These are phyloP conservation scores for Hippophae gyantsensis DNA, from an alignment of 306 rosid species.

Conservation along the genomic window DNA sequence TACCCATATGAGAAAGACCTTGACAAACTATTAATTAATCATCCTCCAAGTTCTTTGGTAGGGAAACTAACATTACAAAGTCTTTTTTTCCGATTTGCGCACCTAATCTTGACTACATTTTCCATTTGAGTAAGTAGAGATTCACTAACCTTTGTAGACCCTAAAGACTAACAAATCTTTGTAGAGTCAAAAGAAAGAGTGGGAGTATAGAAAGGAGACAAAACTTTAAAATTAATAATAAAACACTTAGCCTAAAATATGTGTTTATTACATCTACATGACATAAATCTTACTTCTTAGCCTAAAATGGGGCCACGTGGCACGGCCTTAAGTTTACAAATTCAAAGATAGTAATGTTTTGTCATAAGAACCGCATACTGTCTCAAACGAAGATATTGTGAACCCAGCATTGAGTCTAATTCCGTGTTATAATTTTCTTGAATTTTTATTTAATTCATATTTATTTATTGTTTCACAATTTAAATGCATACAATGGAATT, in stretches of 20 bases:
- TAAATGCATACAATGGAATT: no score
- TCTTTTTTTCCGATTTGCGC: conserved; percentile 25
- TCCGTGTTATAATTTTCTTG: no score
- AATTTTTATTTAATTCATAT: no score
- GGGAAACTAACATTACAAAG: conserved; percentile 58
- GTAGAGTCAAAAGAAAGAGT: background rate
- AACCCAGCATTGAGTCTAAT: no score
- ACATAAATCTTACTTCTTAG: conserved; percentile 33
- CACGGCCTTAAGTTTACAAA: background rate
- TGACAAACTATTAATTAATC: background rate
- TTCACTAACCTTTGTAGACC: conserved; percentile 59
- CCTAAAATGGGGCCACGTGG: conserved; percentile 9
- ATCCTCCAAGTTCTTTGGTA: conserved; percentile 41
- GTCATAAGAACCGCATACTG: background rate
- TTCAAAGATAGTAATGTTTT: no score
- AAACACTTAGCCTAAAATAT: background rate
- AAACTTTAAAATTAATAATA: background rate
- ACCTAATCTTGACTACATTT: conserved; percentile 55
- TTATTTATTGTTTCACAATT: no score
- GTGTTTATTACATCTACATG: conserved; percentile 37
- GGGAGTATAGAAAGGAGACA: background rate
- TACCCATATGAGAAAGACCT: conserved; percentile 41
- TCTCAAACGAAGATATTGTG: no score
- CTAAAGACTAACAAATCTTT: conserved; percentile 19
- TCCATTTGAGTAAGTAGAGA: conserved; percentile 48